A percentile compares a stretch with the other conserved stretches of the same genome.
These are phyloP conservation scores for Citrus inodora DNA, from an alignment of 345 rosid genomes.

Conservation along the genomic window DNA sequence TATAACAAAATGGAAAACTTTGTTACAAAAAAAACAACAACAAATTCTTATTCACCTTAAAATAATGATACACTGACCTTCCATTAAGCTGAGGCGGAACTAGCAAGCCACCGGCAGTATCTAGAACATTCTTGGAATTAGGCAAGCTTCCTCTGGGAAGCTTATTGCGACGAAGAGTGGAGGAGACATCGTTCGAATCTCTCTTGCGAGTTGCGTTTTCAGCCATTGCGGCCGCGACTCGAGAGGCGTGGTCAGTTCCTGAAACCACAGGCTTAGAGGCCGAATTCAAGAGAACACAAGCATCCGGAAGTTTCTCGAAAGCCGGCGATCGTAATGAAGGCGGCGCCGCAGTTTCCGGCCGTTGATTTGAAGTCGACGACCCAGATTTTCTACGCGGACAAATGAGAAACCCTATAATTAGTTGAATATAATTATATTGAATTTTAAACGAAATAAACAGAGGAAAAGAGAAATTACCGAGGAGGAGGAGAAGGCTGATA, in stretches of 20 bases:
- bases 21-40: no score
- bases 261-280: slow-evolving; percentile 25
- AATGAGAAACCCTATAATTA: slow-evolving; percentile 6
- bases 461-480: slow-evolving; percentile 25
- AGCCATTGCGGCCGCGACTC: slow-evolving; percentile 75
- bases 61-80: slow-evolving; percentile 42
- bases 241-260: slow-evolving; percentile 63
- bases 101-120: slow-evolving; percentile 56
- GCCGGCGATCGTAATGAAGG: slow-evolving; percentile 13
- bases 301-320: slow-evolving; percentile 73
- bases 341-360: slow-evolving; percentile 17
- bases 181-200: slow-evolving; percentile 36
- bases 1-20: no score
- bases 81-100: slow-evolving; percentile 90
- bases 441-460: not conserved
- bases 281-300: slow-evolving; percentile 65
- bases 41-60: not conserved
- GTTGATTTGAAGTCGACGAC: slow-evolving; percentile 10
- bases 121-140: slow-evolving; percentile 51
- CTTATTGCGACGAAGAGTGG: slow-evolving; percentile 47
- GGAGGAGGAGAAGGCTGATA: slow-evolving; percentile 23
- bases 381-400: slow-evolving; percentile 30
- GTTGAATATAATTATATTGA: not conserved
- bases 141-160: slow-evolving; percentile 57
- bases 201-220: slow-evolving; percentile 68